Base-by-base conservation (phyloP, 2,329 filamentous ascomycete species). In the Coleophoma eucalyptorum region DNA sequence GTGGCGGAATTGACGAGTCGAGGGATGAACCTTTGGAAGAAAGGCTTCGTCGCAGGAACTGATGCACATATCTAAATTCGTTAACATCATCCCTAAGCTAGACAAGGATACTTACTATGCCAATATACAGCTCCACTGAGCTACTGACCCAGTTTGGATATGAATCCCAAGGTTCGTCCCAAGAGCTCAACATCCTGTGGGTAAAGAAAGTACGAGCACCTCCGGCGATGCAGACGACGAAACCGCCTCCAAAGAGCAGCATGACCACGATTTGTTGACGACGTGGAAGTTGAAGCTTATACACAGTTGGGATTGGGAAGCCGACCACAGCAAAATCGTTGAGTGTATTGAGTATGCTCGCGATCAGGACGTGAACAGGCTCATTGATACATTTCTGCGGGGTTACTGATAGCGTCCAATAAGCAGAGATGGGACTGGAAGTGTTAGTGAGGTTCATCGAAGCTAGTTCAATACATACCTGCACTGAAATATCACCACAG, bases 271-370 rank as follows among this genome's bases (percentile, higher is more conserved):
- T 53, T 48, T 74, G 74, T 51, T 81, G 77, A 47, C 69, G 73
- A 8, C 57, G 54, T 2, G 77, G 74, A 42, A 81, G 64, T 44
- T 74, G 68, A 1, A 78, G 61, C 12, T 65, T 63, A 54, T 71
- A 63, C 3, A 78, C 68, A 3, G 72, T 73, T 10, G 69, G 69
- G 43, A 80, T 71, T 1, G 78, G 78, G 3, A 82, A 64, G 1
- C 74, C 57, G 38, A 78, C 76, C 18, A 78, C 72, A 13, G 78
- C 60, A 37, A 84, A 70, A 62, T 85, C 80, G 6, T 78, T 81
- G 37, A 76, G 58, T 40, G 82, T 82, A 64, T 84, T 84, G 54
- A 82, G 72, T 19, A 78, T 76, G 3, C 80, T 79, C 34, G 81
- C 72, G 32, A 72, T 72, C 31, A 79, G 71, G 19, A 81, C 69